Evolutionary conservation across 208 protist genomes (phyloP).

Genomic region (Lotmaria passim): DNA sequence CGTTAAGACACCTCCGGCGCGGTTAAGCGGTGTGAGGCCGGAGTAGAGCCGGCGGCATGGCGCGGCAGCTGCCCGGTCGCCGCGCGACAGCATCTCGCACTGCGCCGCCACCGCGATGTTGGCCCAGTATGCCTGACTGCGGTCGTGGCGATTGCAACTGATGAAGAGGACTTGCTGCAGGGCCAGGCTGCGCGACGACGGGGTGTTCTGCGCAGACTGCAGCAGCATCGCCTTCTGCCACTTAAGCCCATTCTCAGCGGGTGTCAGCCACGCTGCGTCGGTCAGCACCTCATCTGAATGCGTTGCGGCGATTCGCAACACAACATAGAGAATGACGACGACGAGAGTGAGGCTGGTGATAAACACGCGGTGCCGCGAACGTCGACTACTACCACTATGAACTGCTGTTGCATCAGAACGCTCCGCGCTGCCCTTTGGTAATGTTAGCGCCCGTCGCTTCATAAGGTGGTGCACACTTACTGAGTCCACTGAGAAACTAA

Average conservation of each 20-base stretch:
- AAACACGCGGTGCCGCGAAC: not conserved
- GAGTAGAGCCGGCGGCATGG: constrained; percentile 41
- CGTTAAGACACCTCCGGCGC: constrained; percentile 18
- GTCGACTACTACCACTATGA: not conserved
- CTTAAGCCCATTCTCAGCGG: not conserved
- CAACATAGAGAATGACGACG: constrained; percentile 9
- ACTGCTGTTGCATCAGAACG: not conserved
- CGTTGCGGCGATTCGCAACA: not conserved
- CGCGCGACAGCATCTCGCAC: constrained; percentile 39
- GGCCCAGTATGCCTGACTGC: constrained; percentile 72
- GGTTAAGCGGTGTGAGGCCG: constrained; percentile 15
- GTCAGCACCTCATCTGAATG: not conserved
- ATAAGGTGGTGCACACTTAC: not conserved
- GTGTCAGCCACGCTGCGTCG: constrained; percentile 11
- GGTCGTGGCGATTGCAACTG: constrained; percentile 80
- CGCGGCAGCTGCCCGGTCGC: constrained; percentile 18
- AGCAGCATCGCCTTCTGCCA: constrained; percentile 12
- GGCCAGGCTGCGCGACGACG: constrained; percentile 12
- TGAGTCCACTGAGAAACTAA: too few species aligned
- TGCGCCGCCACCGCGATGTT: constrained; percentile 50
- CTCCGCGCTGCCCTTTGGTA: not conserved
- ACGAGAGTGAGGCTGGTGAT: constrained; percentile 7
- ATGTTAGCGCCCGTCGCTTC: not conserved
- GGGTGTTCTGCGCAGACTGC: constrained; percentile 22
- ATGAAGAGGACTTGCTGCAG: constrained; percentile 68